These are phyloP conservation scores for Lactifluus pinguis DNA, from an alignment of 768 basidiomycete genomes.

Conservation along the genomic window DNA sequence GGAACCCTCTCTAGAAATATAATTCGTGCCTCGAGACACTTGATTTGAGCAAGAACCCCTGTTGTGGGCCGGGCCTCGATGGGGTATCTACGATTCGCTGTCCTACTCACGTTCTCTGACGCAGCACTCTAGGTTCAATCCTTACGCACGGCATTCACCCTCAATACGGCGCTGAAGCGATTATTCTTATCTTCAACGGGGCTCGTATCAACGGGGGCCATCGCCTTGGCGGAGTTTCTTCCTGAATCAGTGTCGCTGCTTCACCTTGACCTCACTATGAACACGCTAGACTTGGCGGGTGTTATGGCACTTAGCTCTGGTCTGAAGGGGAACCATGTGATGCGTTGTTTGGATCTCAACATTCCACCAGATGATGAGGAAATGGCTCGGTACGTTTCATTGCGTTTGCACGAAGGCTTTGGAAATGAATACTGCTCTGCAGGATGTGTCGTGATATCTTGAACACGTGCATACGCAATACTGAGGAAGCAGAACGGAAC, in stretches of 20 bases:
- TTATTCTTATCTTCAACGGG: constrained; percentile 82
- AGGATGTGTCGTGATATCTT: constrained; percentile 85
- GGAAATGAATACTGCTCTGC: neutral
- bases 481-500: constrained; percentile 66
- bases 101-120: neutral
- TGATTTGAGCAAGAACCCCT: constrained; percentile 89
- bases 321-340: constrained; percentile 71
- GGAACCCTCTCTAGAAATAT: constrained; percentile 60
- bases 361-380: constrained; percentile 81
- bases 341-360: constrained; percentile 89
- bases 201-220: constrained; percentile 77
- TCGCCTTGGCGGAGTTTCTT: constrained; percentile 92
- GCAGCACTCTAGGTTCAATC: constrained; percentile 59
- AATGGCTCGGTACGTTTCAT: constrained; percentile 50
- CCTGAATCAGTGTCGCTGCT: constrained; percentile 82
- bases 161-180: constrained; percentile 86
- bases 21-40: constrained; percentile 90
- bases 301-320: constrained; percentile 88
- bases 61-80: constrained; percentile 80
- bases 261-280: constrained; percentile 85
- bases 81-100: constrained; percentile 49
- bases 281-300: constrained; percentile 78
- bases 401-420: neutral
- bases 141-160: constrained; percentile 84
- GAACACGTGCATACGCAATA: constrained; percentile 86